Conservation (phyloP, 768 basidiomycete species). For the Neoboletus magnificus region DNA sequence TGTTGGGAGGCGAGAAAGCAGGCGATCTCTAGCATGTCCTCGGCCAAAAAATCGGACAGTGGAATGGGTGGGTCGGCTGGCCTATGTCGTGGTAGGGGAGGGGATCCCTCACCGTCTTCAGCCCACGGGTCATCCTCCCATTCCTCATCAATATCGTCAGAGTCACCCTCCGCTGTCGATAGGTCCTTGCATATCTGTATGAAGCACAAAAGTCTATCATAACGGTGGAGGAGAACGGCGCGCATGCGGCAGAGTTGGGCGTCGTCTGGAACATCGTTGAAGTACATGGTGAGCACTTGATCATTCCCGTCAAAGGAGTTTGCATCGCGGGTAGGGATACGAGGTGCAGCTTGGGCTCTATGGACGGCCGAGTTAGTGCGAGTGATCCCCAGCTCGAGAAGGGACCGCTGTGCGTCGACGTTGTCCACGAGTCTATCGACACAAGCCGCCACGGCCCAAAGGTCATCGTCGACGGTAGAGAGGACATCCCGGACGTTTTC, state of each 20-base stretch:
- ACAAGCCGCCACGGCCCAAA: conserved; percentile 77
- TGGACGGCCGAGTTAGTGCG: conserved; percentile 51
- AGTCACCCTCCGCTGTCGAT: conserved; percentile 24
- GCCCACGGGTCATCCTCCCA: conserved; percentile 65
- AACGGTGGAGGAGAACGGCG: conserved; percentile 59
- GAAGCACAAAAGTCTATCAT: conserved; percentile 72
- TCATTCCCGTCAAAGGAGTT: conserved; percentile 16
- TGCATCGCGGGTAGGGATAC: conserved; percentile 17
- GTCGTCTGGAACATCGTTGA: conserved; percentile 54
- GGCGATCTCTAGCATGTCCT: conserved; percentile 56
- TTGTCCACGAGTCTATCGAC: conserved; percentile 64
- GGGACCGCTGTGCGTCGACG: conserved; percentile 48
- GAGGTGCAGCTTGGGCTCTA: conserved; percentile 42
- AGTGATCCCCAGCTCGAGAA: conserved; percentile 62
- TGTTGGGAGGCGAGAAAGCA: conserved; percentile 63
- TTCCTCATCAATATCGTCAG: conserved; percentile 42
- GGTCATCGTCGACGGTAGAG: conserved; percentile 54
- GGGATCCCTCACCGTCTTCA: conserved; percentile 40
- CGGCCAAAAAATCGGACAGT: conserved; percentile 61
- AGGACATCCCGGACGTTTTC: conserved; percentile 49
- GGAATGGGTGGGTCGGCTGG: conserved; percentile 42
- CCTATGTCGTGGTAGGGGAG: conserved; percentile 18
- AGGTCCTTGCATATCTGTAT: conserved; percentile 52
- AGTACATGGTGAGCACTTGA: conserved; percentile 46
- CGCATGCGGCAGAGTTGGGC: conserved; percentile 66